These are phyloP conservation scores for Taphrina flavorubra DNA, from an alignment of 1,139 yeast species.

Conservation along the genomic window DNA sequence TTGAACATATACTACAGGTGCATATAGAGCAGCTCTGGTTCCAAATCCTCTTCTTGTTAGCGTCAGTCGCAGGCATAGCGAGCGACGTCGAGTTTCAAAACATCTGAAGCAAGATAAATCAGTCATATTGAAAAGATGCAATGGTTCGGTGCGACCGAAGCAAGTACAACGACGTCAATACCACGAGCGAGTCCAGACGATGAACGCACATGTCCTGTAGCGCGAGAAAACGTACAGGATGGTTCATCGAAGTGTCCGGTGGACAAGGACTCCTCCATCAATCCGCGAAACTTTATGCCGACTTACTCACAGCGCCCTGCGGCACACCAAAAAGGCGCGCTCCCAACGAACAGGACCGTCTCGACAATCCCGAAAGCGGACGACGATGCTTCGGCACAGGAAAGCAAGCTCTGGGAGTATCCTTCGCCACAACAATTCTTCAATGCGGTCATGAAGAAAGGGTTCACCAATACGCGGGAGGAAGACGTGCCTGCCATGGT, in stretches of 20 bases:
- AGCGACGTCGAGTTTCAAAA: too few relatives aligned
- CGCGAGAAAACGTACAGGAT: slow-evolving; percentile 11
- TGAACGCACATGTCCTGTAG: slow-evolving; percentile 40
- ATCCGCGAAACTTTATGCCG: slow-evolving; percentile 37
- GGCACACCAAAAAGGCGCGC: slow-evolving; percentile 14
- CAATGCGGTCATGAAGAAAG: slow-evolving; percentile 90
- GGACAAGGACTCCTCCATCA: slow-evolving; percentile 26
- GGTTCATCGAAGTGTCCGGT: slow-evolving; percentile 25
- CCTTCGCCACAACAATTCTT: slow-evolving; percentile 95
- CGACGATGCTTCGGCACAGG: slow-evolving; percentile 21
- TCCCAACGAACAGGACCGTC: slow-evolving; percentile 36
- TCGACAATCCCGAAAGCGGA: slow-evolving; percentile 41
- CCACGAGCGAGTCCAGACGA: slow-evolving; percentile 8
- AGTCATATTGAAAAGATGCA: background rate
- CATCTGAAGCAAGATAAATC: too few relatives aligned
- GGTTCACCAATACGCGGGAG: slow-evolving; percentile 76
- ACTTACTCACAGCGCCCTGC: slow-evolving; percentile 20
- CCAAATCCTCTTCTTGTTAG: too few relatives aligned
- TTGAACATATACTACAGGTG: too few relatives aligned
- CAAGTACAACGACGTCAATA: too few relatives aligned
- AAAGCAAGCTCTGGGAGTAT: slow-evolving; percentile 68
- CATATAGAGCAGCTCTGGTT: too few relatives aligned
- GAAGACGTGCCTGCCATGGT: slow-evolving; percentile 87
- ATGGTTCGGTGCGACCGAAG: background rate
- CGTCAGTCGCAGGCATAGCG: too few relatives aligned